These are phyloP conservation scores for Aechmea fasciata DNA, from an alignment of 176 grass and related monocot genomes.

Conservation along the genomic window DNA sequence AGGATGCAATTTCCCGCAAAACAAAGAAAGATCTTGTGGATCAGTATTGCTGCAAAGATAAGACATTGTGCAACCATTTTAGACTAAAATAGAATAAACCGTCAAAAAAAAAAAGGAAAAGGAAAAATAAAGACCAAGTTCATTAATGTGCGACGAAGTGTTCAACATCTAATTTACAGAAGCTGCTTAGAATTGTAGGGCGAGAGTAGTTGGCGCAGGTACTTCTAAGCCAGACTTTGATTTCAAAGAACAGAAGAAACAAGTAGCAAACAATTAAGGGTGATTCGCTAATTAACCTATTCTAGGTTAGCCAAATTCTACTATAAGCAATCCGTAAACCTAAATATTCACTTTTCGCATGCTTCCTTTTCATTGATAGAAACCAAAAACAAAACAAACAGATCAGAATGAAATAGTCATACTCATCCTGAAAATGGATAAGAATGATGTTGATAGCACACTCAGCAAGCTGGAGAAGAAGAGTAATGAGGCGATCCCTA, in stretches of 20 bases:
- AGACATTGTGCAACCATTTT: conserved; percentile 5
- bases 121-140: not conserved
- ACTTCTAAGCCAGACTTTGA: not conserved
- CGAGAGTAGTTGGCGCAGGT: not conserved
- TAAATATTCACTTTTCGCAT: not conserved
- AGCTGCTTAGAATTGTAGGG: too few relatives aligned
- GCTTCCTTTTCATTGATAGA: not conserved
- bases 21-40: conserved; percentile 41
- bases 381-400: conserved; percentile 11
- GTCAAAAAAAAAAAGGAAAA: not conserved
- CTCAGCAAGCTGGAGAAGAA: conserved; percentile 76
- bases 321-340: not conserved
- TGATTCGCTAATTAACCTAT: not conserved
- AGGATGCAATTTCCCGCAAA: conserved; percentile 56
- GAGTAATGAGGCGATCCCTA: conserved; percentile 65
- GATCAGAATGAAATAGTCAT: conserved; percentile 33
- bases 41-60: conserved; percentile 40
- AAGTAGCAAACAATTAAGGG: not conserved
- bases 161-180: not conserved
- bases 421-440: conserved; percentile 79
- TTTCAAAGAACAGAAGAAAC: not conserved
- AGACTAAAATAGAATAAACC: not conserved
- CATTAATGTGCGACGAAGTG: not conserved
- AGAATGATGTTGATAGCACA: conserved; percentile 58
- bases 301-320: not conserved